Conservation (phyloP, 1,284 basidiomycete genomes). For the Cutaneotrichosporon cutaneum region DNA sequence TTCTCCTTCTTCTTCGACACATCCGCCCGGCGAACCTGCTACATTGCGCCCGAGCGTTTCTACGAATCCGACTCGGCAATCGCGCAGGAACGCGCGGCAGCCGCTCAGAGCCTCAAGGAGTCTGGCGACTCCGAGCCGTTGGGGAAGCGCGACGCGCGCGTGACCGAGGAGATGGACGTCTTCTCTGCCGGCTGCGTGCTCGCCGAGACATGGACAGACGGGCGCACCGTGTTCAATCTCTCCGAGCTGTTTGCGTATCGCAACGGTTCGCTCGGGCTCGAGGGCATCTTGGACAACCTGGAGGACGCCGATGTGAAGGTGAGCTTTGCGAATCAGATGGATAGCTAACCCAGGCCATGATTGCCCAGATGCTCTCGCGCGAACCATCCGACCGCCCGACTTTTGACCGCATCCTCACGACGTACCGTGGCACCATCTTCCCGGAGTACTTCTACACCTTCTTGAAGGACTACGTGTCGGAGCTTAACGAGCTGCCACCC, state of each 20-base stretch:
- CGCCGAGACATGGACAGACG: constrained; percentile 94
- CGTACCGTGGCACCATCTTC: constrained; percentile 74
- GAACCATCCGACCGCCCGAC: constrained; percentile 74
- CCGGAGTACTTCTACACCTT: constrained; percentile 93
- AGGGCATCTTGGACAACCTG: constrained; percentile 70
- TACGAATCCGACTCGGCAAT: constrained; percentile 75
- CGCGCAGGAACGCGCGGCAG: constrained; percentile 59
- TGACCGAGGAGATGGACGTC: constrained; percentile 97
- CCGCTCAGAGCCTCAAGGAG: constrained; percentile 57
- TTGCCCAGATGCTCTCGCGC: constrained; percentile 85
- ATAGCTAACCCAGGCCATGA: constrained; percentile 63
- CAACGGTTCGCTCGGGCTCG: constrained; percentile 76
- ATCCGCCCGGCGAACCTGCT: constrained; percentile 87
- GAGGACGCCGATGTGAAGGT: constrained; percentile 79
- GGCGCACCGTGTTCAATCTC: constrained; percentile 87
- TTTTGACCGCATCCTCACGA: constrained; percentile 78
- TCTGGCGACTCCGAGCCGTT: constrained; percentile 33
- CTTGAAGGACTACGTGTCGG: constrained; percentile 81
- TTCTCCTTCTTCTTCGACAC: constrained; percentile 99
- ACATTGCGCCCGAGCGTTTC: constrained; percentile 95
- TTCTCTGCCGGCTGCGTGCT: constrained; percentile 95
- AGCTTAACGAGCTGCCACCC: constrained; percentile 64
- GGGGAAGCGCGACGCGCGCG: constrained; percentile 67
- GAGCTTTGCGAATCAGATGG: constrained; percentile 48
- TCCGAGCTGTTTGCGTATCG: constrained; percentile 95